A percentile compares a stretch with the other conserved stretches of the same genome.
Conservation (phyloP, 2,329 filamentous ascomycete species). For the Colletotrichum sp. region DNA sequence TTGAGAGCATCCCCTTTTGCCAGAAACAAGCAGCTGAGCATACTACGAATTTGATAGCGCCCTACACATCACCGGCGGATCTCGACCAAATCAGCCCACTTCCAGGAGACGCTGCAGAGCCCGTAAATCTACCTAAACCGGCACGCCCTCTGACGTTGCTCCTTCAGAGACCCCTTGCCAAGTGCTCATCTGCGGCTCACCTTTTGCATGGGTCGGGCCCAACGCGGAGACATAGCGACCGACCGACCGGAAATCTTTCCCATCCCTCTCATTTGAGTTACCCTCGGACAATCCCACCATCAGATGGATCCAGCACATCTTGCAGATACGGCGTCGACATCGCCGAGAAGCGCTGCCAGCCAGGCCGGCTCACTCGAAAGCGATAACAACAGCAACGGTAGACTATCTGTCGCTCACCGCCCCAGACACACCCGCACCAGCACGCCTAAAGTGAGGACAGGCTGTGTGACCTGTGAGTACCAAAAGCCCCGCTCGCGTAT, state of each 20-base stretch:
- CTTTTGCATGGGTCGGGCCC: neutral
- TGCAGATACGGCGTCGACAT: slow-evolving; percentile 11
- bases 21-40: neutral
- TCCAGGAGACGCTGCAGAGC: neutral
- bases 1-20: neutral
- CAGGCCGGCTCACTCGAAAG: neutral
- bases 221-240: neutral
- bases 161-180: neutral
- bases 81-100: neutral
- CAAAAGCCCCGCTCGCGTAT: neutral
- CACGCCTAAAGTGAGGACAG: slow-evolving; percentile 22
- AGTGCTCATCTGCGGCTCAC: neutral
- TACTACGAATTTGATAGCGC: neutral
- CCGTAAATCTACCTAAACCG: neutral
- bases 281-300: neutral
- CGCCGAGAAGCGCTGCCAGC: neutral
- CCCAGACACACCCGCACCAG: slow-evolving; percentile 21
- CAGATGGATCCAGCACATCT: slow-evolving; percentile 9
- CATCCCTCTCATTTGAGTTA: slow-evolving; percentile 1
- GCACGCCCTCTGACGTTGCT: neutral
- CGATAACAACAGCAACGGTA: neutral
- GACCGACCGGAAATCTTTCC: neutral
- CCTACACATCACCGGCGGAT: neutral
- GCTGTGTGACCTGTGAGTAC: slow-evolving; percentile 23
- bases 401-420: neutral